Evolutionary conservation across 2,329 filamentous ascomycete species (phyloP).

Genomic region (Aureobasidium zeae): DNA sequence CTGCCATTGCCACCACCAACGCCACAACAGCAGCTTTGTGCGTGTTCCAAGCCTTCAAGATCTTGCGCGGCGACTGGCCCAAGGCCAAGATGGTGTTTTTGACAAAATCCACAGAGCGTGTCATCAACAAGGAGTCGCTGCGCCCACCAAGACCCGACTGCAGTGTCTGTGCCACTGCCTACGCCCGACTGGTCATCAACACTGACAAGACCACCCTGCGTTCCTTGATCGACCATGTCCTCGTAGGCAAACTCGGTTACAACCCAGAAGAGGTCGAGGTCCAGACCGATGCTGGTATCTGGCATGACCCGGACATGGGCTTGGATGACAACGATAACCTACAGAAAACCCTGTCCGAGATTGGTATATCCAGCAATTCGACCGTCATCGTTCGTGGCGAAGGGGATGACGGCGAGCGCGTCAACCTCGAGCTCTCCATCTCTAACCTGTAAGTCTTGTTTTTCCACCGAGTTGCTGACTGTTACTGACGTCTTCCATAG

Average conservation of each 20-base stretch:
- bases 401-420: constrained; percentile 64
- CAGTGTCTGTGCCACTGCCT: constrained; percentile 68
- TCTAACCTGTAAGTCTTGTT: constrained; percentile 14
- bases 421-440: constrained; percentile 63
- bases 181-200: constrained; percentile 59
- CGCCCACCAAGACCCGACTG: constrained; percentile 68
- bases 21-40: constrained; percentile 90
- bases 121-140: constrained; percentile 47
- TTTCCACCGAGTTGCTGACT: not conserved
- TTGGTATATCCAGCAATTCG: constrained; percentile 60
- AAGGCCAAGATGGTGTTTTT: constrained; percentile 80
- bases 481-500: not conserved
- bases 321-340: constrained; percentile 54
- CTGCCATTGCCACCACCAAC: constrained; percentile 95
- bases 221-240: constrained; percentile 66
- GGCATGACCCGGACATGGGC: constrained; percentile 84
- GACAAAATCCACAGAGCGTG: constrained; percentile 52
- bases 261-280: constrained; percentile 68
- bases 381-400: constrained; percentile 81
- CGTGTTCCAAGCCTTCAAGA: constrained; percentile 86
- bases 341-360: constrained; percentile 64
- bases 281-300: constrained; percentile 61
- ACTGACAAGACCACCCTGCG: constrained; percentile 62
- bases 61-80: constrained; percentile 62
- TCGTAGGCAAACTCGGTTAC: constrained; percentile 64